These are phyloP conservation scores for Chaetomium olivaceum DNA, from an alignment of 2,329 filamentous ascomycete species.

Conservation along the genomic window DNA sequence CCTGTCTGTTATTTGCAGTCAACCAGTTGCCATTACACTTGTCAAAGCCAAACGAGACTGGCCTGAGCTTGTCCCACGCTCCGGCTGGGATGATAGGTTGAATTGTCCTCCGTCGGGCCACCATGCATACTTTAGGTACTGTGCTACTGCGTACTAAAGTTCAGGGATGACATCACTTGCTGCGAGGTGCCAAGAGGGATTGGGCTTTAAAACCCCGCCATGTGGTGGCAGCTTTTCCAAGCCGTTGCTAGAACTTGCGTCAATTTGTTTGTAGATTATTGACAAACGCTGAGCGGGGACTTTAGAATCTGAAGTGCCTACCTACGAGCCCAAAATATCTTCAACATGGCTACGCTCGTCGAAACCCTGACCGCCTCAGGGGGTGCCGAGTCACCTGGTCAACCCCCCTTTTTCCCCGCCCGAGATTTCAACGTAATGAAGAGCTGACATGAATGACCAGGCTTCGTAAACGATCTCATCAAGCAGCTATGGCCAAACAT, in stretches of 20 bases:
- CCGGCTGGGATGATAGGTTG: background rate
- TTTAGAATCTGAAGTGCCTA: too few species aligned
- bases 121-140: background rate
- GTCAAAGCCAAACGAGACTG: background rate
- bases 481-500: conserved; percentile 53
- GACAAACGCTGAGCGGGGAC: background rate
- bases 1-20: background rate
- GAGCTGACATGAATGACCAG: conserved; percentile 10
- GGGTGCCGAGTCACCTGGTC: conserved; percentile 43
- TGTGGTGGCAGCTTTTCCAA: background rate
- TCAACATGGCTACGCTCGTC: conserved; percentile 39
- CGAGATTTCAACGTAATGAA: background rate
- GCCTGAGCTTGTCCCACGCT: background rate
- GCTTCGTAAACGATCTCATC: conserved; percentile 51
- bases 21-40: background rate
- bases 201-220: background rate
- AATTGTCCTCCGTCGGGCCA: background rate
- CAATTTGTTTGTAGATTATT: background rate
- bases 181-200: background rate
- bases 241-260: background rate
- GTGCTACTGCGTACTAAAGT: background rate
- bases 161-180: background rate
- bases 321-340: background rate
- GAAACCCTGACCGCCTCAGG: conserved; percentile 45
- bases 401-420: background rate